A percentile compares a stretch with the other conserved stretches of the same genome.
These are phyloP conservation scores for Chlorella sorokiniana DNA, from an alignment of 139 green algal species.

Conservation along the genomic window DNA sequence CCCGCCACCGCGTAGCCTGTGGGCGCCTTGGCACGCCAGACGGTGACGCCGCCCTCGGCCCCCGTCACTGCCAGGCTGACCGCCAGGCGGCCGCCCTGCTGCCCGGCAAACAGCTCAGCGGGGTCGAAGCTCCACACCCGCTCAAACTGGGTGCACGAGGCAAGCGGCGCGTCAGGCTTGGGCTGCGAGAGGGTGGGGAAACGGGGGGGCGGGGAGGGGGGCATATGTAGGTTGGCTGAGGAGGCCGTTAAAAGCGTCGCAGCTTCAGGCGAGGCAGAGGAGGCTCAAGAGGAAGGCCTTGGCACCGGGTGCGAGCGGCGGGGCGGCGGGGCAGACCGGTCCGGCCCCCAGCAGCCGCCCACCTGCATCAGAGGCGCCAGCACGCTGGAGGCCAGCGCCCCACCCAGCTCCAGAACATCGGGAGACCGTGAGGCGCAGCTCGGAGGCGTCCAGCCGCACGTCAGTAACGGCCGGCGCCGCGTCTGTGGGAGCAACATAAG, in stretches of 20 bases:
- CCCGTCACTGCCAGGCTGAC: slow-evolving; percentile 46
- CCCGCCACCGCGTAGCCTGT: slow-evolving; percentile 80
- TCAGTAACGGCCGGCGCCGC: slow-evolving; percentile 18
- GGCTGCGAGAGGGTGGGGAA: slow-evolving; percentile 1
- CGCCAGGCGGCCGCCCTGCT: slow-evolving; percentile 2
- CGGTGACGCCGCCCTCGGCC: slow-evolving; percentile 60
- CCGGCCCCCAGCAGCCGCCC: neutral
- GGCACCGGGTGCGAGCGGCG: no score
- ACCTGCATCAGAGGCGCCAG: slow-evolving; percentile 63
- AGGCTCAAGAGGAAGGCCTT: neutral
- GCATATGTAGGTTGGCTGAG: neutral
- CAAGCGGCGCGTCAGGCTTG: slow-evolving; percentile 47
- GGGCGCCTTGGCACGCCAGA: slow-evolving; percentile 81
- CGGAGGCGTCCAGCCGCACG: slow-evolving; percentile 54
- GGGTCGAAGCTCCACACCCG: slow-evolving; percentile 67
- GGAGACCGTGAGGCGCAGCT: slow-evolving; percentile 65
- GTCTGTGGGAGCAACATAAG: neutral
- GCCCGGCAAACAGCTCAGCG: neutral
- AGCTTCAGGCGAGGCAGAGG: neutral
- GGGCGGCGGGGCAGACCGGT: no score
- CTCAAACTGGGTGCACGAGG: slow-evolving; percentile 63
- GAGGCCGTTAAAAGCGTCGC: no score
- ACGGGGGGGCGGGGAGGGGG: neutral
- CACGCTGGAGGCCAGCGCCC: slow-evolving; percentile 44
- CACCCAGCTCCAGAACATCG: slow-evolving; percentile 67